Evolutionary conservation across 768 basidiomycete genomes (phyloP).

Genomic region (Astraeus odoratus): DNA sequence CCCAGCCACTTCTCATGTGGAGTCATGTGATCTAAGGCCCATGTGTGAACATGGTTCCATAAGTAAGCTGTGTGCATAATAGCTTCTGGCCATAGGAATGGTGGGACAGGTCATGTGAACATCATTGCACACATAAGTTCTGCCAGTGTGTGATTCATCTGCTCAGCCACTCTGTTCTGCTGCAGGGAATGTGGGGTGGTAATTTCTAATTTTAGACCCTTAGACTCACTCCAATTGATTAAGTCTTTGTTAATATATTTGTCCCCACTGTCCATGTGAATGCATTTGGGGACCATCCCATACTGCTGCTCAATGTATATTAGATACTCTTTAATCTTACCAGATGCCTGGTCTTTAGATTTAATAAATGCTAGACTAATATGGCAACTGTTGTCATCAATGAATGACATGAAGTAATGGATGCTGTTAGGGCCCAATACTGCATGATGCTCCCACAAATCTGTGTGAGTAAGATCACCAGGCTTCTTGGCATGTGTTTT

Average conservation of each 20-base stretch:
- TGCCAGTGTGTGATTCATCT: not conserved
- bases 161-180: not conserved
- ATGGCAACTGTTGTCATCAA: not conserved
- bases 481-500: not conserved
- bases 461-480: slow-evolving; percentile 1
- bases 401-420: not conserved
- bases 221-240: not conserved
- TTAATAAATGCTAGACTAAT: not conserved
- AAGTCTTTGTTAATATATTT: not conserved
- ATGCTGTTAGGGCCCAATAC: fast-evolving
- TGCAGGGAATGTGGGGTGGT: not conserved
- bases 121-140: not conserved
- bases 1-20: not conserved
- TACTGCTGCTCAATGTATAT: not conserved
- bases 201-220: not conserved
- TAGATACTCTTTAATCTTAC: not conserved
- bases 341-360: not conserved
- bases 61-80: not conserved
- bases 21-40: not conserved
- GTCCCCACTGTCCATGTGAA: not conserved
- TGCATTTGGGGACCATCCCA: not conserved
- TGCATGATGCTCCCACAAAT: slow-evolving; percentile 2
- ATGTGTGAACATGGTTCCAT: not conserved
- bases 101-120: not conserved
- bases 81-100: not conserved